Evolutionary conservation across 2,329 filamentous ascomycete species (phyloP).

Genomic region (Chaetomium olivaceum): DNA sequence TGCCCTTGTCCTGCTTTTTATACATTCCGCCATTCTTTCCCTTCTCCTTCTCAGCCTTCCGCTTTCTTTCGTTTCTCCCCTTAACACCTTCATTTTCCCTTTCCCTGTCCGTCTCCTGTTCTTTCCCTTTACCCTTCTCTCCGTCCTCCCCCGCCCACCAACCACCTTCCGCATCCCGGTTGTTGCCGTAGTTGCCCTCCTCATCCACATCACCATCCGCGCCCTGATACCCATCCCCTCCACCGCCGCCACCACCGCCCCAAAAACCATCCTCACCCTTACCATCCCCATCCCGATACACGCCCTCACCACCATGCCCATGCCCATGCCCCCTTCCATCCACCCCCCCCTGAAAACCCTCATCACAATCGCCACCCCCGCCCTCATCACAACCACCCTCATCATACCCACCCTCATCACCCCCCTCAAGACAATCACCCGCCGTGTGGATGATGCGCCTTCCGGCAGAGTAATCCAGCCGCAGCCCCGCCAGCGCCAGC

Average conservation of each 20-base stretch:
- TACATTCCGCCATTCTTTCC: not conserved
- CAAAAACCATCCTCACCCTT: too few species aligned
- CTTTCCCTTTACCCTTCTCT: too few species aligned
- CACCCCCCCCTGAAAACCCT: not conserved
- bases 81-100: not conserved
- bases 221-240: not conserved
- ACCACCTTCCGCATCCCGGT: not conserved
- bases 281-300: not conserved
- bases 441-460: too few species aligned
- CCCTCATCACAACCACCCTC: not conserved
- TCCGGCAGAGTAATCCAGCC: constrained; percentile 13
- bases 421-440: too few species aligned
- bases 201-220: not conserved
- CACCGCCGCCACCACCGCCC: too few species aligned
- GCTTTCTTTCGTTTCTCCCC: not conserved
- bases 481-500: not conserved
- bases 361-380: not conserved
- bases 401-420: not conserved
- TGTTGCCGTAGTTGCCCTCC: not conserved
- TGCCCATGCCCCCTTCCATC: not conserved
- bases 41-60: not conserved
- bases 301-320: not conserved
- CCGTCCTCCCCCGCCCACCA: not conserved
- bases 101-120: not conserved
- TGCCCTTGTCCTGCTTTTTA: constrained; percentile 4